These are phyloP conservation scores for Chlorociboria aeruginascens DNA, from an alignment of 495 filamentous ascomycete genomes.

Conservation along the genomic window DNA sequence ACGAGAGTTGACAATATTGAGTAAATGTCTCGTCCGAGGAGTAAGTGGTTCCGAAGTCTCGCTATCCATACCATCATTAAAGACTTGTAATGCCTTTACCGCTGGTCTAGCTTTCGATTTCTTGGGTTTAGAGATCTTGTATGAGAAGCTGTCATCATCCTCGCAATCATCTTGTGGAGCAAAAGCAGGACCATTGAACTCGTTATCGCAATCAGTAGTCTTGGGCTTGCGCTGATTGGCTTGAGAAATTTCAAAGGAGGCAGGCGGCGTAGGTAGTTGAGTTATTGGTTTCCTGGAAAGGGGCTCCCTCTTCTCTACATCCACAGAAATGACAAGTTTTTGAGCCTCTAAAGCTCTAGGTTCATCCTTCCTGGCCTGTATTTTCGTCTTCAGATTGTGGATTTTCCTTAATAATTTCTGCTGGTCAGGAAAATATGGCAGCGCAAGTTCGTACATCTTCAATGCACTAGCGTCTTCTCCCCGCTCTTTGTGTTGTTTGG, in stretches of 20 bases:
- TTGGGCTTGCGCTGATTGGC: slow-evolving; percentile 1
- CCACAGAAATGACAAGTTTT: background rate
- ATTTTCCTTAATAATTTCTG: slow-evolving; percentile 73
- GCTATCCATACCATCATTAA: slow-evolving; percentile 7
- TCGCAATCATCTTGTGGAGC: slow-evolving; percentile 29
- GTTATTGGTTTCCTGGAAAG: slow-evolving; percentile 7
- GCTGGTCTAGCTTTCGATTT: slow-evolving; percentile 13
- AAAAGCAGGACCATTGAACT: slow-evolving; percentile 28
- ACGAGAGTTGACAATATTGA: slow-evolving; percentile 78
- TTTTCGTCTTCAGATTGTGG: slow-evolving; percentile 47
- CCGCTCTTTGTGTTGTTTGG: slow-evolving; percentile 75
- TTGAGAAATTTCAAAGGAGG: slow-evolving; percentile 4
- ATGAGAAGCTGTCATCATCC: slow-evolving; percentile 31
- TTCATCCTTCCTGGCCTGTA: slow-evolving; percentile 32
- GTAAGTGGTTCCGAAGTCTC: slow-evolving; percentile 30
- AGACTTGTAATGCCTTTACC: slow-evolving; percentile 13
- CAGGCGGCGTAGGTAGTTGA: slow-evolving; percentile 8
- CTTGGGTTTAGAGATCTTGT: slow-evolving; percentile 17
- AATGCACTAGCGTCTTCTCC: slow-evolving; percentile 71
- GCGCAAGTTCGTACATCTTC: slow-evolving; percentile 74
- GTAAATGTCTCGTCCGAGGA: slow-evolving; percentile 56
- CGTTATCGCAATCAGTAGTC: slow-evolving; percentile 9
- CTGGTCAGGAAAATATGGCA: slow-evolving; percentile 79
- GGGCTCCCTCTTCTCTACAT: slow-evolving; percentile 5
- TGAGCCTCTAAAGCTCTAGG: background rate